These are phyloP conservation scores for Pichia sporocuriosa DNA, from an alignment of 805 yeast species.

Conservation along the genomic window DNA sequence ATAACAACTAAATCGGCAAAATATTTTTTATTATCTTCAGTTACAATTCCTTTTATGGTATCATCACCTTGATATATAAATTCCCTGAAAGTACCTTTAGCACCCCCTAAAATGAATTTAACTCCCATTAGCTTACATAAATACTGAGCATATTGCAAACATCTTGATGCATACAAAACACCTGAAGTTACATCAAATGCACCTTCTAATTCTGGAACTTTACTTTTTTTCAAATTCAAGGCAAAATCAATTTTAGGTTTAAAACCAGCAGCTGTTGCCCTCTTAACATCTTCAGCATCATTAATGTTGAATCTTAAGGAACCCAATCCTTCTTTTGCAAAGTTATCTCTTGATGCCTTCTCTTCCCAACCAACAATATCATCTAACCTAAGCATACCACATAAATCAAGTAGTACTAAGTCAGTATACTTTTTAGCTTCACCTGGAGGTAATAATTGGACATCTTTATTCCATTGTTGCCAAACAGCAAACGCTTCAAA, in stretches of 20 bases:
- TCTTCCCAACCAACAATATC: conserved; percentile 25
- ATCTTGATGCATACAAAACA: conserved; percentile 30
- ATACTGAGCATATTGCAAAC: conserved; percentile 27
- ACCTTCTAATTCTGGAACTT: conserved; percentile 12
- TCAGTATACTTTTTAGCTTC: conserved; percentile 22
- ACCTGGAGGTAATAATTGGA: conserved; percentile 18
- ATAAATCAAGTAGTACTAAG: conserved; percentile 23
- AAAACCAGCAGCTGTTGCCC: conserved; percentile 24
- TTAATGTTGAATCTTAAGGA: conserved; percentile 28
- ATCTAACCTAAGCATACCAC: conserved; percentile 27
- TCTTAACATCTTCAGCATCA: conserved; percentile 24
- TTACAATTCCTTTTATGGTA: conserved; percentile 20
- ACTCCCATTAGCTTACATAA: conserved; percentile 28
- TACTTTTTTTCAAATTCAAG: conserved; percentile 9
- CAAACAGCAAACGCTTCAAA: conserved; percentile 15
- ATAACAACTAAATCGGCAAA: conserved; percentile 19
- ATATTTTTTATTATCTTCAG: conserved; percentile 21
- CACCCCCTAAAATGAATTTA: conserved; percentile 21
- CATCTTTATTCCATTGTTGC: conserved; percentile 16
- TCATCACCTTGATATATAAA: conserved; percentile 6
- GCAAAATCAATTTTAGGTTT: conserved; percentile 14
- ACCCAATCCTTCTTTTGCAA: conserved; percentile 24
- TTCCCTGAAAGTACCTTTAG: conserved; percentile 14
- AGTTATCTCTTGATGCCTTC: conserved; percentile 19
- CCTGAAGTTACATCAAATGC: conserved; percentile 30